Evolutionary conservation across 257 asterid species (phyloP).

Genomic region (Rehmannia glutinosa): DNA sequence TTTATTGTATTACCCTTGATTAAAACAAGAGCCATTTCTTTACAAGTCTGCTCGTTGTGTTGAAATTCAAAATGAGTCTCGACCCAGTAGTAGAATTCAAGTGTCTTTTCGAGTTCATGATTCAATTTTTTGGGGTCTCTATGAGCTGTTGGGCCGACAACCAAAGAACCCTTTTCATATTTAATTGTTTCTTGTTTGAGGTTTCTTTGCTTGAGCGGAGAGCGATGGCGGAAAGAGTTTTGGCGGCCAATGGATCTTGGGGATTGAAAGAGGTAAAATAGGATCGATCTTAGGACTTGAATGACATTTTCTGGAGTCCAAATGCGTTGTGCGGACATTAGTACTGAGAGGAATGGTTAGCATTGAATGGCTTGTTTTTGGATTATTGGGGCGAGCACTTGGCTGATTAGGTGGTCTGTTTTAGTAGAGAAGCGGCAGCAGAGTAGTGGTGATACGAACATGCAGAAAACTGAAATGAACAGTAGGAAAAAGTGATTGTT

Average conservation of each 20-base stretch:
- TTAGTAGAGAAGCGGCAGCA: slow-evolving; percentile 41
- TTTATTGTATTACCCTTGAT: slow-evolving; percentile 67
- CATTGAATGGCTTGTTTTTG: slow-evolving; percentile 61
- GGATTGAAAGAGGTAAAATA: slow-evolving; percentile 65
- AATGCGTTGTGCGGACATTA: slow-evolving; percentile 20
- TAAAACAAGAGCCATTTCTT: slow-evolving; percentile 79
- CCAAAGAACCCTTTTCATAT: slow-evolving; percentile 39
- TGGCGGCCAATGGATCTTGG: slow-evolving; percentile 84
- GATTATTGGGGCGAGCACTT: slow-evolving; percentile 54
- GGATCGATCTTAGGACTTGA: slow-evolving; percentile 67
- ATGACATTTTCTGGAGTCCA: slow-evolving; percentile 66
- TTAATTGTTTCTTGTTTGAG: slow-evolving; percentile 45
- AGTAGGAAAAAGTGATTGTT: too few species aligned
- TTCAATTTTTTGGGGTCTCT: slow-evolving; percentile 55
- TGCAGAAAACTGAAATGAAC: not conserved
- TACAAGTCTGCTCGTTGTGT: slow-evolving; percentile 77
- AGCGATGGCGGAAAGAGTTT: slow-evolving; percentile 65
- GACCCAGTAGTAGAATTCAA: slow-evolving; percentile 83
- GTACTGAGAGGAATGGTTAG: slow-evolving; percentile 15
- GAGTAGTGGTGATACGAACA: slow-evolving; percentile 28
- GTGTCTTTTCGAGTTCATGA: slow-evolving; percentile 69
- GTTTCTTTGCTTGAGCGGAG: slow-evolving; percentile 70
- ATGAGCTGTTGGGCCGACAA: slow-evolving; percentile 89
- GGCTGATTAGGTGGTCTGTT: slow-evolving; percentile 34
- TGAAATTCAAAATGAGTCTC: slow-evolving; percentile 48